Evolutionary conservation across 2,329 filamentous ascomycete genomes (phyloP).

Genomic region (Rhynchosporium agropyri): DNA sequence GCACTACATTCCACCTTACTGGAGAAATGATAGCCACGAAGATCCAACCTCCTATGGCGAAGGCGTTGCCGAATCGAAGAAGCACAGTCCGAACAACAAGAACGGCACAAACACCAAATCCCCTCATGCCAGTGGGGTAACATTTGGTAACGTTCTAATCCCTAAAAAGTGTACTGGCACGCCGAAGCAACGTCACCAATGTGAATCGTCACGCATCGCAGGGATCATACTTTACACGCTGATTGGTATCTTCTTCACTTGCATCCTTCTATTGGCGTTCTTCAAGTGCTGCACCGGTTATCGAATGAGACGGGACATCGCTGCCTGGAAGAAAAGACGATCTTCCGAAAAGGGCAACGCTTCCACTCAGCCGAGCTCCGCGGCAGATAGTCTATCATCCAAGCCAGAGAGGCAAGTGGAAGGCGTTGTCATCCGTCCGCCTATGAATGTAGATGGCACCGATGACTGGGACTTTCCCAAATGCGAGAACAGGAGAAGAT

Average conservation of each 20-base stretch:
- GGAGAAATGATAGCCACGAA: not conserved
- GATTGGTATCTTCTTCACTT: constrained; percentile 3
- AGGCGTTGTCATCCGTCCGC: not conserved
- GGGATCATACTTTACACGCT: constrained; percentile 14
- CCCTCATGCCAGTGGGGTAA: not conserved
- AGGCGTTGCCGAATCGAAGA: not conserved
- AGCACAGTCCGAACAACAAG: not conserved
- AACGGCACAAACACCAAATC: constrained; percentile 1
- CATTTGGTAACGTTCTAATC: not conserved
- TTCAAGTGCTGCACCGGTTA: constrained; percentile 9
- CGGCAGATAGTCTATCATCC: constrained; percentile 15
- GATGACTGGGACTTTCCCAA: constrained; percentile 23
- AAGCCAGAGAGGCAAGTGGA: constrained; percentile 8
- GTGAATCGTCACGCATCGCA: constrained; percentile 10
- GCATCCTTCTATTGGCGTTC: constrained; percentile 4
- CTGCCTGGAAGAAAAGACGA: not conserved
- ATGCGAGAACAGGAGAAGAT: not conserved
- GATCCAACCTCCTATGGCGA: not conserved
- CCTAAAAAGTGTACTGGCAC: constrained; percentile 13
- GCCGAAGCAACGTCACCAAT: constrained; percentile 1
- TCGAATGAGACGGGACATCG: not conserved
- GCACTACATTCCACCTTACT: constrained; percentile 14
- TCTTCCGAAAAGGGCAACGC: constrained; percentile 11
- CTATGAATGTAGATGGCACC: constrained; percentile 26
- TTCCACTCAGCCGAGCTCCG: constrained; percentile 12